Evolutionary conservation across 2,329 filamentous ascomycete genomes (phyloP).

Genomic region (Pyrenophora teres): DNA sequence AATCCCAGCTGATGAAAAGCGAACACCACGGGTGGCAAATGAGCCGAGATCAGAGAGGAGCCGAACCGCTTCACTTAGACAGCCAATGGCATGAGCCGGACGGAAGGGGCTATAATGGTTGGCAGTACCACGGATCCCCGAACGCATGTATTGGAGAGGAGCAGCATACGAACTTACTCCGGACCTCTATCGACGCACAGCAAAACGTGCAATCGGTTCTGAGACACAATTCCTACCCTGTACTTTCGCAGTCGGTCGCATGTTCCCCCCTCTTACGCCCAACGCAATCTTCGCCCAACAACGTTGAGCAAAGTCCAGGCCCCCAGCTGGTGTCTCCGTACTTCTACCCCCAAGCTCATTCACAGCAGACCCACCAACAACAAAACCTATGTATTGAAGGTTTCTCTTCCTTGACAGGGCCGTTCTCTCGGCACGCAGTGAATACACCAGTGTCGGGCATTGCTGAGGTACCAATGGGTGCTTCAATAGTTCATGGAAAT

Average conservation of each 20-base stretch:
- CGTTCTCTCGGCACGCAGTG: neutral
- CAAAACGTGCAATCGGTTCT: neutral
- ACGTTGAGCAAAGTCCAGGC: neutral
- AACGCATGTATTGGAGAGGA: neutral
- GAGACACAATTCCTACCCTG: slow-evolving; percentile 29
- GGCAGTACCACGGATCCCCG: neutral
- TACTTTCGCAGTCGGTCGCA: slow-evolving; percentile 11
- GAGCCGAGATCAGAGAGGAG: neutral
- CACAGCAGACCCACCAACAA: neutral
- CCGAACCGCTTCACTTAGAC: neutral
- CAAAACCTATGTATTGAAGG: neutral
- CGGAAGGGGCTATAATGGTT: neutral
- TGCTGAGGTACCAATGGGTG: neutral
- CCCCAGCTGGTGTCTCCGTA: neutral
- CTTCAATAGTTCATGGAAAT: neutral
- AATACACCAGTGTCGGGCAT: neutral
- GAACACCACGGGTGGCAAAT: slow-evolving; percentile 1
- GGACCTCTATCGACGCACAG: neutral
- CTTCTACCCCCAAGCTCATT: neutral
- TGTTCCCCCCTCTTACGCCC: slow-evolving; percentile 13
- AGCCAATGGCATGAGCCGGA: neutral
- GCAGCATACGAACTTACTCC: neutral
- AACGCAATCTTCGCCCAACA: slow-evolving; percentile 17
- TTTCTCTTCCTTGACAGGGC: too few relatives aligned
- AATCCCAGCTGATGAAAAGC: neutral